These are phyloP conservation scores for Luzula sylvatica DNA, from an alignment of 176 grass and related monocot species.

Conservation along the genomic window DNA sequence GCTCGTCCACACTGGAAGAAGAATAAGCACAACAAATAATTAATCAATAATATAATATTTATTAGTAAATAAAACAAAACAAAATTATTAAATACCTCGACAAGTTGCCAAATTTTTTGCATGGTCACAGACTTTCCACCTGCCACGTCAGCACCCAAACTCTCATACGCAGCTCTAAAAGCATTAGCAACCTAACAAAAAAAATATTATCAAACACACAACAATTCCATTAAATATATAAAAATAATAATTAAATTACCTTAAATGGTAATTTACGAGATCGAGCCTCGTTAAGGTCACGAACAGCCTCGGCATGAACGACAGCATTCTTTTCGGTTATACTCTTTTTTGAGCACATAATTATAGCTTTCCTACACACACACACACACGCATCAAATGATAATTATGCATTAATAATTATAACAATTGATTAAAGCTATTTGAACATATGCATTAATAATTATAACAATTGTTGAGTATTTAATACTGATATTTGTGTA, in stretches of 20 bases:
- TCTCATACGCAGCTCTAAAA: constrained; percentile 73
- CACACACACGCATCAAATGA: too few species aligned
- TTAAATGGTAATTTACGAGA: constrained; percentile 55
- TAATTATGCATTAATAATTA: too few species aligned
- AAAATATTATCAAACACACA: constrained; percentile 9
- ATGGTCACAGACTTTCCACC: constrained; percentile 75
- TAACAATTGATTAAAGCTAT: too few species aligned
- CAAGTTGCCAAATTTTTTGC: constrained; percentile 94
- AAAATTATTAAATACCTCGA: constrained; percentile 57
- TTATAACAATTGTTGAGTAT: too few species aligned
- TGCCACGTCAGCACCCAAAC: constrained; percentile 46
- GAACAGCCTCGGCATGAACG: constrained; percentile 66
- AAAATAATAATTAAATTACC: constrained; percentile 31
- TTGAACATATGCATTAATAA: too few species aligned
- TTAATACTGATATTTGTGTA: too few species aligned
- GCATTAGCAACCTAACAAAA: constrained; percentile 65
- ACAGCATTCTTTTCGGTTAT: constrained; percentile 90
- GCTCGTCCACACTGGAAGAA: constrained; percentile 51
- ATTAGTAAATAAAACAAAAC: not conserved
- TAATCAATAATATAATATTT: not conserved
- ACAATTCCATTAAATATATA: too few species aligned
- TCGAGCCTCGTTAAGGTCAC: constrained; percentile 80
- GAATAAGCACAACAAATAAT: too few species aligned
- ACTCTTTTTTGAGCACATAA: too few species aligned
- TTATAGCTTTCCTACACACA: too few species aligned